Base-by-base conservation (phyloP, 1,284 basidiomycete genomes). In the Ustilago vetiveriae region DNA sequence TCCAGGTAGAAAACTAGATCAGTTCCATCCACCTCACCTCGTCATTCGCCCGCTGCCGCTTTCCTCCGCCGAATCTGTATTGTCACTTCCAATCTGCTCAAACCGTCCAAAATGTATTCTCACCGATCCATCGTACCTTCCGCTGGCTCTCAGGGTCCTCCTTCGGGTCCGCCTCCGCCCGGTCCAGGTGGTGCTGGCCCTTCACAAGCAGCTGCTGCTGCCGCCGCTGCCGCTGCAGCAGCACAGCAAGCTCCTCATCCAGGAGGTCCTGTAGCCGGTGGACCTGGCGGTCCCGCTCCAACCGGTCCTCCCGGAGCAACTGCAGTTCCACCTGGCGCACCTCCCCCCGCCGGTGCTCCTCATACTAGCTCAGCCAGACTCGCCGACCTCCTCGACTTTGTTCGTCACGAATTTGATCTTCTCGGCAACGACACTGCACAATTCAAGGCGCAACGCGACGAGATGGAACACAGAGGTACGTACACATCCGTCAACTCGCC, bases 391-490 rank as follows among this genome's bases (percentile, higher is more conserved):
- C 88, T 97, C 71, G 92, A 95, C 49, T 85, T 87, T 63, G 89
- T 96, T 79, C 88, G 90, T 70, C 87, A 89, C 52, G 94, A 97
- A 84, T 94, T 92, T 78, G 94, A 96, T 59, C 84, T 85, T 47
- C 84, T 94, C 59, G 85, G 88, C 14, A 85, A 86, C 59, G 93
- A 96, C 81, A 85, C 90, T 46, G 85, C 84, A 19, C 79, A 87
- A 24, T 85, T 91, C 77, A 88, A 92, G 66, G 85, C 84, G 30
- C 92, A 95, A 84, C 85, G 92, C 53, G 94, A 96, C 77, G 94
- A 97, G 65, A 91, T 90, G 82, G 94, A 97, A 82, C 85, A 86
- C 16, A 92, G 94, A 86, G 86, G 93, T 93, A 72, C 62, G 87
- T 67, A 40, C 40, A 30, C 23, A 22, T 23, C 22, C 32, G 16